phyloP scores from a whole-genome alignment of 768 basidiomycete genomes.

The Leucocoprinus birnbaumii region DNA sequence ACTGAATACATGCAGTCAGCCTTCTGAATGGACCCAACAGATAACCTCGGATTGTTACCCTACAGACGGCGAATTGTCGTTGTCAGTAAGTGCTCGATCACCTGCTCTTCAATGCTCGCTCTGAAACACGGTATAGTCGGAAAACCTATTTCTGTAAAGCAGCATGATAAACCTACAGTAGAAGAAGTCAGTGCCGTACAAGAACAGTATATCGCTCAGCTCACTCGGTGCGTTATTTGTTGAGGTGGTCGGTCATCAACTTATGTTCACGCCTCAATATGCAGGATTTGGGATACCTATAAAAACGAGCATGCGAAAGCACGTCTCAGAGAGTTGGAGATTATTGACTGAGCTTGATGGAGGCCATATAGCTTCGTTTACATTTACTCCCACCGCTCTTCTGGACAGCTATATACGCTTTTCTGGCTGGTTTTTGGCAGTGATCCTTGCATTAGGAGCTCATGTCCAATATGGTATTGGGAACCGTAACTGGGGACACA shows the following conservation, averaged over 20 bases:
- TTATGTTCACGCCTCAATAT: constrained; percentile 2
- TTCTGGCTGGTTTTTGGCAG: too few species aligned
- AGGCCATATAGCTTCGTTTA: not conserved
- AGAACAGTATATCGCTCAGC: constrained; percentile 85
- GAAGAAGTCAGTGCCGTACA: constrained; percentile 82
- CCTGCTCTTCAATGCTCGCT: not conserved
- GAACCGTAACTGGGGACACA: too few species aligned
- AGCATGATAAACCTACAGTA: constrained; percentile 76
- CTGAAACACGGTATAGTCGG: constrained; percentile 62
- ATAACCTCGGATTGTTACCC: constrained; percentile 94
- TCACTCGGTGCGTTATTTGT: constrained; percentile 63
- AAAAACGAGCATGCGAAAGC: constrained; percentile 92
- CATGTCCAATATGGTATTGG: too few species aligned
- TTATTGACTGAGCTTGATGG: constrained; percentile 53
- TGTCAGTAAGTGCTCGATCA: constrained; percentile 70
- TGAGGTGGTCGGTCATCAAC: not conserved
- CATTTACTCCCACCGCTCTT: too few species aligned
- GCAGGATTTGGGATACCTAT: constrained; percentile 95
- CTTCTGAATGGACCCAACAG: constrained; percentile 34
- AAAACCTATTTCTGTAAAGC: constrained; percentile 76
- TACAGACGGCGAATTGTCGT: constrained; percentile 95
- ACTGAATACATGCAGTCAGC: not conserved
- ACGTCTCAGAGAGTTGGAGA: constrained; percentile 71
- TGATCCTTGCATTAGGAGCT: too few species aligned
- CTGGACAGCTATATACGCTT: too few species aligned